A percentile compares a stretch with the other conserved stretches of the same genome.
Evolutionary conservation across 1,139 yeast genomes (phyloP).

Genomic region (Taiozyma sp.): DNA sequence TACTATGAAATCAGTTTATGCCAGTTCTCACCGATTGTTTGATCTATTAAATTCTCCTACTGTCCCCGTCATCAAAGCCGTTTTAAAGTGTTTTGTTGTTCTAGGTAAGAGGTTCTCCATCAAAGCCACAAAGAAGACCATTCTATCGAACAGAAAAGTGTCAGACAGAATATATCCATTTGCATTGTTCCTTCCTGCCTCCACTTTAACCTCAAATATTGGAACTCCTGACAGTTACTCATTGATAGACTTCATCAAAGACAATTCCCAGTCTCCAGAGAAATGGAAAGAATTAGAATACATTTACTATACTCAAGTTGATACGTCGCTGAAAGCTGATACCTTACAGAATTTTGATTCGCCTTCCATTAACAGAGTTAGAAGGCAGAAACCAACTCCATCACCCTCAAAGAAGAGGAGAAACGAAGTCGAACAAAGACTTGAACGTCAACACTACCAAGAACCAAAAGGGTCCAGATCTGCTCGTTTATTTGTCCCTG

Average conservation of each 20-base stretch:
- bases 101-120: slow-evolving; percentile 53
- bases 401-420: slow-evolving; percentile 20
- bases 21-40: slow-evolving; percentile 59
- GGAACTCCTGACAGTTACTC: slow-evolving; percentile 42
- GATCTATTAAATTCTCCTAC: slow-evolving; percentile 56
- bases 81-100: slow-evolving; percentile 58
- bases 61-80: slow-evolving; percentile 52
- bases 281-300: slow-evolving; percentile 55
- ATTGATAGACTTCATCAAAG: slow-evolving; percentile 46
- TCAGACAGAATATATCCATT: slow-evolving; percentile 33
- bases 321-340: not conserved
- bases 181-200: slow-evolving; percentile 50
- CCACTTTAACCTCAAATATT: slow-evolving; percentile 29
- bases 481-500: slow-evolving; percentile 24
- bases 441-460: not conserved
- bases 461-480: slow-evolving; percentile 24
- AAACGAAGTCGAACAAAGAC: not conserved
- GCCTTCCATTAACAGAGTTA: slow-evolving; percentile 12
- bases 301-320: slow-evolving; percentile 38
- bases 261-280: slow-evolving; percentile 43
- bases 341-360: not conserved
- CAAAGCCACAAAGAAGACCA: slow-evolving; percentile 39
- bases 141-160: slow-evolving; percentile 40
- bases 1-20: slow-evolving; percentile 59
- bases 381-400: slow-evolving; percentile 5